Evolutionary conservation across 2,329 filamentous ascomycete species (phyloP).

Genomic region (Colletotrichum endophyticum): DNA sequence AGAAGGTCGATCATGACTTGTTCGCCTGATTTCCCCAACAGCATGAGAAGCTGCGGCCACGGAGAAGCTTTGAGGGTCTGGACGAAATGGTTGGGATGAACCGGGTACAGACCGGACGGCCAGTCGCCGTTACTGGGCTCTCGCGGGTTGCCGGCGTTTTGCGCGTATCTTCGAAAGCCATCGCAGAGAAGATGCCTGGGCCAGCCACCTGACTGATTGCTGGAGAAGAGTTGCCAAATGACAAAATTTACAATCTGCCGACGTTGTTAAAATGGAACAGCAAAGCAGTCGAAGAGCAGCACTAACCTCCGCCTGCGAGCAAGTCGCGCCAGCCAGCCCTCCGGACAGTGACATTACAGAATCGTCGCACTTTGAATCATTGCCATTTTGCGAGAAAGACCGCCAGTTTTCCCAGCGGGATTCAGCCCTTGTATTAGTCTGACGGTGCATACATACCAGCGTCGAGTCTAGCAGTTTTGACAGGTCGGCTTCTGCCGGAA

Average conservation of each 20-base stretch:
- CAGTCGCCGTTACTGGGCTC: slow-evolving; percentile 28
- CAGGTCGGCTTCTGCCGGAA: slow-evolving; percentile 47
- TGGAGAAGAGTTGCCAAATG: slow-evolving; percentile 78
- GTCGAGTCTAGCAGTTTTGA: slow-evolving; percentile 70
- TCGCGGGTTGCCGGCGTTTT: slow-evolving; percentile 26
- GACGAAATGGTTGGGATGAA: slow-evolving; percentile 74
- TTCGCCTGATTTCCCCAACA: slow-evolving; percentile 79
- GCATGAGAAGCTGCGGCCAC: slow-evolving; percentile 77
- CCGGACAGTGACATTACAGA: slow-evolving; percentile 59
- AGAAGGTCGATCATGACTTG: slow-evolving; percentile 79
- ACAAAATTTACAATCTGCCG: slow-evolving; percentile 75
- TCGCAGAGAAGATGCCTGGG: slow-evolving; percentile 82
- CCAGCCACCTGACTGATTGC: slow-evolving; percentile 49
- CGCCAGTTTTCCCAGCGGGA: slow-evolving; percentile 60
- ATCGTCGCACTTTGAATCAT: slow-evolving; percentile 64
- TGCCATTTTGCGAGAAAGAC: slow-evolving; percentile 66
- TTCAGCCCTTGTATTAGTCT: slow-evolving; percentile 25
- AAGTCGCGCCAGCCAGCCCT: slow-evolving; percentile 46
- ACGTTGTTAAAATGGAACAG: slow-evolving; percentile 9
- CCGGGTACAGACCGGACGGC: slow-evolving; percentile 70
- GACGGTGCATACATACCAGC: slow-evolving; percentile 62
- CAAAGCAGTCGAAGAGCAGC: neutral
- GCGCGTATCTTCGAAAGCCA: slow-evolving; percentile 68
- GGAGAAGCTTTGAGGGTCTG: slow-evolving; percentile 68
- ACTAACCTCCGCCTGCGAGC: slow-evolving; percentile 68